Evolutionary conservation across 148 eudicot genomes (phyloP), one percentile per base, ranked within the genome.

Genomic region (Vaccinium vitisidaea): DNA sequence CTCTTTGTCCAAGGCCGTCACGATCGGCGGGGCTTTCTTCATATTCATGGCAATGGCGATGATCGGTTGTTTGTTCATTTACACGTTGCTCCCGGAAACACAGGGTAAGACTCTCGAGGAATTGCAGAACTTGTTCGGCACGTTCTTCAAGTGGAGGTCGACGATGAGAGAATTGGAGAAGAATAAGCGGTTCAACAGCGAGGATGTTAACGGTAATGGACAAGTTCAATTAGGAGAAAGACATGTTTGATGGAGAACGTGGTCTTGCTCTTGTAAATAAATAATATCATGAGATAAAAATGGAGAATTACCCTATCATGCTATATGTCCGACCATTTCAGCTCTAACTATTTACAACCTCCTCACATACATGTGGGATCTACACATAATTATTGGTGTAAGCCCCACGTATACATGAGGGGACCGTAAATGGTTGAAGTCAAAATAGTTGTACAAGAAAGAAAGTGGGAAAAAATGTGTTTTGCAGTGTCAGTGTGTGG

Each of bases 21-120:
- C 92, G 3, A 89, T 90, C 5, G 93, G 98, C 7, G 98, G 98
- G 9, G 94, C 93, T 21, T 94, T 94, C 79, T 93, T 88, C 53
- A 16, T 94, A 6, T 93, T 87, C 76, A 76, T 88, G 3, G 94
- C 89, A 11, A 75, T 92, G 1, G 90, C 92, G 8, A 52, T 25
- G 0, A 48, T 90, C 46, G 92, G 90, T 1, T 93, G 90, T 88
- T 8, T 91, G 50, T 81, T 63, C 18, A 61, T 39, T n/a, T 81
- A 59, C 23, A n/a, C 73, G 32, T 49, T 81, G 54, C 54, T 36
- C 9, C 83, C 83, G 15, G 83, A 81, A 23, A 81, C 83, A 2
- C 74, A 59, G 23, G 83, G 83, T 3, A 63, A 25, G 36, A 67
- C 36, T 7, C 73, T 67, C 11, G 73, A 67, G 16, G 73, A 67